phyloP scores from a whole-genome alignment of 495 filamentous ascomycete genomes.

The Aspergillus leporis region DNA sequence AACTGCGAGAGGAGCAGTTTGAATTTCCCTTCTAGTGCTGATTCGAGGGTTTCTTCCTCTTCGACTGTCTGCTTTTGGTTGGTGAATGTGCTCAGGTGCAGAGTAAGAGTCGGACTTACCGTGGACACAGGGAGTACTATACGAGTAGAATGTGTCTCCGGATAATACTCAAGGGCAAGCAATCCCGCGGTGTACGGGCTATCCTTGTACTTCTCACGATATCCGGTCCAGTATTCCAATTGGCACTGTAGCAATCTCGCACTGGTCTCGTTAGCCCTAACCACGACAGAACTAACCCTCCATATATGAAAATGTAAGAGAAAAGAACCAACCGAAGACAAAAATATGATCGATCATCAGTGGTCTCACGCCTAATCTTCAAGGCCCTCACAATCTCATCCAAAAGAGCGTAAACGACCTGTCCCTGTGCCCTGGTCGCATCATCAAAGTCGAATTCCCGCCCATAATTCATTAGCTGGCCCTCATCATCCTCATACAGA shows the following conservation, averaged over 20 bases:
- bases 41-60: conserved; percentile 10
- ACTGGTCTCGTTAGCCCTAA: conserved; percentile 7
- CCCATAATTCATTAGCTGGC: neutral
- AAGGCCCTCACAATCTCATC: conserved; percentile 26
- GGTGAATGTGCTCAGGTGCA: neutral
- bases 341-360: conserved; percentile 15
- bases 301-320: neutral
- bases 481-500: conserved; percentile 23
- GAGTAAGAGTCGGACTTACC: conserved; percentile 12
- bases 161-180: conserved; percentile 24
- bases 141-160: neutral
- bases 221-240: conserved; percentile 37
- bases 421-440: conserved; percentile 20
- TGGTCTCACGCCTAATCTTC: conserved; percentile 18
- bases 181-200: conserved; percentile 22
- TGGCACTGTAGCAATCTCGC: conserved; percentile 19
- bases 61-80: conserved; percentile 20
- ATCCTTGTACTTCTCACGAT: conserved; percentile 28
- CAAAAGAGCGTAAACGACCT: conserved; percentile 34
- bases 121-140: conserved; percentile 23
- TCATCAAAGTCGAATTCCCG: conserved; percentile 8
- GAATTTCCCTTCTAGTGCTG: conserved; percentile 25
- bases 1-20: conserved; percentile 34
- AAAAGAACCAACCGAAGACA: conserved; percentile 22
- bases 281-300: neutral